A percentile compares a stretch with the other conserved stretches of the same genome.
Evolutionary conservation across 345 rosid species (phyloP).

Genomic region (Hypericum androsaemum): DNA sequence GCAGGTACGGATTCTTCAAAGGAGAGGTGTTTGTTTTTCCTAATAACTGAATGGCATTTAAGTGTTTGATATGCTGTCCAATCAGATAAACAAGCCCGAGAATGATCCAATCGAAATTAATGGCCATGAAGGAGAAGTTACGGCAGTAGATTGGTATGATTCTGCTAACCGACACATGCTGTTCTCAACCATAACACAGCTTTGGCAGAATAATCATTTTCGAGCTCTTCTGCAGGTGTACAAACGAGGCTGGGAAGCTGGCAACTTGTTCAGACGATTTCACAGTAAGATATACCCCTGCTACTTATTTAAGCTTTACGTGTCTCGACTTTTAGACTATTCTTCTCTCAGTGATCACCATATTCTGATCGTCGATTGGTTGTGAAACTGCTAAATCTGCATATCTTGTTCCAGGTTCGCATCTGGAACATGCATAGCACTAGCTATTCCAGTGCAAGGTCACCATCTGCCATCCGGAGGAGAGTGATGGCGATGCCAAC

Average conservation of each 20-base stretch:
- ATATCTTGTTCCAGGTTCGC: constrained; percentile 43
- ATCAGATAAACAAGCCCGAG: constrained; percentile 64
- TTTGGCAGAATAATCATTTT: not conserved
- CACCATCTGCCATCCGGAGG: constrained; percentile 48
- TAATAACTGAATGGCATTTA: not conserved
- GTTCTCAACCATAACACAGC: not conserved
- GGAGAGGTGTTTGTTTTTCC: not conserved
- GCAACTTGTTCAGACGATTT: constrained; percentile 82
- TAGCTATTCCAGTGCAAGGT: constrained; percentile 26
- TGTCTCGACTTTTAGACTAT: not conserved
- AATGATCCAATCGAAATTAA: constrained; percentile 47
- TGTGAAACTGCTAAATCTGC: constrained; percentile 7
- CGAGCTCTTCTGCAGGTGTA: constrained; percentile 41
- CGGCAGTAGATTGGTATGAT: constrained; percentile 80
- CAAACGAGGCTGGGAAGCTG: constrained; percentile 48
- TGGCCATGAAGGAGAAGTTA: constrained; percentile 75
- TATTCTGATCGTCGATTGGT: not conserved
- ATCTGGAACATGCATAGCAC: constrained; percentile 55
- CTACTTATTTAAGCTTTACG: not conserved
- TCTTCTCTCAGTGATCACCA: too few relatives aligned
- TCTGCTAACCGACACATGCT: not conserved
- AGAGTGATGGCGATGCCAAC: constrained; percentile 59
- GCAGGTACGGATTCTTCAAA: constrained; percentile 48
- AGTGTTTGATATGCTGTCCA: constrained; percentile 12
- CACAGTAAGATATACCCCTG: constrained; percentile 35